These are phyloP conservation scores for Auricularia auricula-judae DNA, from an alignment of 768 basidiomycete genomes.

Conservation along the genomic window DNA sequence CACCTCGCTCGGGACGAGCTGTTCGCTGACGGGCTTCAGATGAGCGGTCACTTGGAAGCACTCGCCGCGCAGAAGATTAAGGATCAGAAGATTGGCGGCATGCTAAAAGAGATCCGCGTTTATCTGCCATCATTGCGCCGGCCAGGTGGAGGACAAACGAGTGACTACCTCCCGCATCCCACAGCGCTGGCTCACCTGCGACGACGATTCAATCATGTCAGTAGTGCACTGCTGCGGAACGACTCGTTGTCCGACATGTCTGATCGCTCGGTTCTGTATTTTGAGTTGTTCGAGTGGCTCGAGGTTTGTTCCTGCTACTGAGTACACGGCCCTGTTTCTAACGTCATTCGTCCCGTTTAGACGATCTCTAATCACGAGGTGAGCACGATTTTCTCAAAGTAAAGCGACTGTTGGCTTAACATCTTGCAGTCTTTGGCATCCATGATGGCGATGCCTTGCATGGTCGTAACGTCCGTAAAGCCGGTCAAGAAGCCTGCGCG, in stretches of 20 bases:
- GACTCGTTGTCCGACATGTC: constrained; percentile 94
- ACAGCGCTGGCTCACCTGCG: constrained; percentile 87
- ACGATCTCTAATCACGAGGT: constrained; percentile 87
- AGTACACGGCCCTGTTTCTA: not conserved
- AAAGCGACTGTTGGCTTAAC: not conserved
- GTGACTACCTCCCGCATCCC: constrained; percentile 88
- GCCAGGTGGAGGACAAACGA: constrained; percentile 61
- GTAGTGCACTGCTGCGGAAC: constrained; percentile 76
- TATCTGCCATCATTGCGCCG: constrained; percentile 79
- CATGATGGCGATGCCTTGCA: constrained; percentile 96
- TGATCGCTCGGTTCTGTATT: constrained; percentile 73
- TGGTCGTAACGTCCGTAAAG: constrained; percentile 68
- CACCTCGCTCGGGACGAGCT: not conserved
- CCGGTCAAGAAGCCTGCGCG: constrained; percentile 38
- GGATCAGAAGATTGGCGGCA: constrained; percentile 59
- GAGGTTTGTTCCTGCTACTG: constrained; percentile 40
- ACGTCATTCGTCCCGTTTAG: constrained; percentile 27
- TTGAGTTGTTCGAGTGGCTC: constrained; percentile 85
- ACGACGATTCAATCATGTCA: constrained; percentile 79
- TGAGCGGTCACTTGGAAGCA: constrained; percentile 71
- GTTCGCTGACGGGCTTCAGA: constrained; percentile 29
- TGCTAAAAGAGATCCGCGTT: constrained; percentile 62
- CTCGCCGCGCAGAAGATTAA: constrained; percentile 57
- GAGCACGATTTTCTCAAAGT: not conserved
- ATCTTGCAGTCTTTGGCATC: constrained; percentile 47